Percentiles rank a stretch among this genome's conserved stretches.
These are phyloP conservation scores for Epichloe brachyelytri DNA, from an alignment of 2,329 filamentous ascomycete genomes.

Conservation along the genomic window DNA sequence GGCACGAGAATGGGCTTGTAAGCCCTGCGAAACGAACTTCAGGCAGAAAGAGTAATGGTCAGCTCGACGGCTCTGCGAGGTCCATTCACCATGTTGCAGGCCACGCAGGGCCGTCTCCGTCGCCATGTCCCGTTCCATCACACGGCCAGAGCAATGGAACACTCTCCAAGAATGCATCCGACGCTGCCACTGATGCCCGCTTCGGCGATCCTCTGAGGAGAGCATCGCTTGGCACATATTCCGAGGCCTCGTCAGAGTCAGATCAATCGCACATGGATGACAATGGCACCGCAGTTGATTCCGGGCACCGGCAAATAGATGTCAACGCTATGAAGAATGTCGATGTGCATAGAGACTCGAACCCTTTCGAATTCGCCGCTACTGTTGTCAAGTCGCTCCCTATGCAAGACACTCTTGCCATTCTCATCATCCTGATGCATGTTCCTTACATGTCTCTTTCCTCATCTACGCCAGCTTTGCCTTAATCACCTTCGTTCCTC, in stretches of 20 bases:
- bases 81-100: conserved; percentile 19
- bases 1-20: conserved; percentile 81
- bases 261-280: conserved; percentile 26
- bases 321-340: conserved; percentile 56
- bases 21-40: conserved; percentile 33
- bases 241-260: conserved; percentile 43
- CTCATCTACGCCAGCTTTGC: conserved; percentile 88
- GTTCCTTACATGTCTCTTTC: conserved; percentile 80
- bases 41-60: conserved; percentile 33
- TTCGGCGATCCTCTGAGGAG: conserved; percentile 30
- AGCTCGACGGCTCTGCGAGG: conserved; percentile 27
- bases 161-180: conserved; percentile 16
- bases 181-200: conserved; percentile 23
- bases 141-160: conserved; percentile 21
- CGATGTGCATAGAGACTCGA: conserved; percentile 56
- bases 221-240: conserved; percentile 37
- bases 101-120: conserved; percentile 18
- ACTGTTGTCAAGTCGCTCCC: conserved; percentile 85
- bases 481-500: conserved; percentile 81
- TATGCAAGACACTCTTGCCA: conserved; percentile 88
- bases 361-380: conserved; percentile 62
- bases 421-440: conserved; percentile 89
- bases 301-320: conserved; percentile 52
- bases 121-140: conserved; percentile 8
- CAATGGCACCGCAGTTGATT: conserved; percentile 26